A percentile compares a stretch with the other conserved stretches of the same genome.
Evolutionary conservation across 345 rosid genomes (phyloP).

Genomic region (Anastatica hierochuntica): DNA sequence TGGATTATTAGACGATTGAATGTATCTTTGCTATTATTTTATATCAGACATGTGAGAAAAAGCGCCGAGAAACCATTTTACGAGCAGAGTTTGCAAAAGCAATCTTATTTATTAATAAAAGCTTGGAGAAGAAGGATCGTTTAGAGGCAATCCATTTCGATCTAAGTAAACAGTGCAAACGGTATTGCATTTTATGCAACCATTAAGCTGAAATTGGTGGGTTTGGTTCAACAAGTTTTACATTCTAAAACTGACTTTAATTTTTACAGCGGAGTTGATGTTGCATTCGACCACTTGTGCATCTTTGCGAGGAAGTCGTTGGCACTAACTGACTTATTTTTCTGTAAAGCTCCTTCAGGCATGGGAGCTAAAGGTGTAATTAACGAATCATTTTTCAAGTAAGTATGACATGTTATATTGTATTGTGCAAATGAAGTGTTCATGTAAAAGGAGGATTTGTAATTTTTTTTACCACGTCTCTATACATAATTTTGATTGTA

Average conservation of each 20-base stretch:
- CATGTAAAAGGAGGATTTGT: background rate
- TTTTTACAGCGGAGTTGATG: slow-evolving; percentile 40
- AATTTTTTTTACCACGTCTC: background rate
- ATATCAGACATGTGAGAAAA: slow-evolving; percentile 53
- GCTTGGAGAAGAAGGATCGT: slow-evolving; percentile 37
- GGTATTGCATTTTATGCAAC: slow-evolving; percentile 26
- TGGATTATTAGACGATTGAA: slow-evolving; percentile 2
- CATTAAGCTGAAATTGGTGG: background rate
- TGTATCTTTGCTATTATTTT: slow-evolving; percentile 13
- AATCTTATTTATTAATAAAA: slow-evolving; percentile 45
- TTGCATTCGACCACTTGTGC: slow-evolving; percentile 46
- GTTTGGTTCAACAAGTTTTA: background rate
- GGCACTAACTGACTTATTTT: slow-evolving; percentile 56
- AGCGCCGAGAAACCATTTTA: slow-evolving; percentile 70
- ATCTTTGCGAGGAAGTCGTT: slow-evolving; percentile 29
- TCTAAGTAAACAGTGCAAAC: slow-evolving; percentile 55
- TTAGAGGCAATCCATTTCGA: slow-evolving; percentile 73
- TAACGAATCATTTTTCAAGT: slow-evolving; percentile 35
- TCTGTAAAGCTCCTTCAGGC: slow-evolving; percentile 39
- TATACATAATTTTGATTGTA: background rate
- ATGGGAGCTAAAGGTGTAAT: slow-evolving; percentile 31
- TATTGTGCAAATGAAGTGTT: background rate
- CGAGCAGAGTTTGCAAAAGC: slow-evolving; percentile 69
- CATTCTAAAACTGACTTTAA: background rate
- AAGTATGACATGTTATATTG: slow-evolving; percentile 28